Percentiles rank a stretch among this genome's conserved stretches.
Evolutionary conservation across 768 basidiomycete species (phyloP).

Genomic region (Mycena amicta): DNA sequence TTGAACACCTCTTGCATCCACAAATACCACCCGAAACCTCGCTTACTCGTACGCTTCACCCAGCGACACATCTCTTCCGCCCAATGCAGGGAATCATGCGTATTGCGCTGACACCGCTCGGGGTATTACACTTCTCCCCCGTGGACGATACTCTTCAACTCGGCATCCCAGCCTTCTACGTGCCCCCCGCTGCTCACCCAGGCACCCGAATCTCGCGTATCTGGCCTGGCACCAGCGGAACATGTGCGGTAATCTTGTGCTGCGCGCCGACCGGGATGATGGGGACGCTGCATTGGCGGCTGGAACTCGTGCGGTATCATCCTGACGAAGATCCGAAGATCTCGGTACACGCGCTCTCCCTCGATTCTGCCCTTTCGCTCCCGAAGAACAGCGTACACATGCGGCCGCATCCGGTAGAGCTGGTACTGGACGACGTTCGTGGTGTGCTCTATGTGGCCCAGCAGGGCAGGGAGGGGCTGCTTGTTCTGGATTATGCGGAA

Average conservation of each 20-base stretch:
- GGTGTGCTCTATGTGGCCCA: conserved; percentile 13
- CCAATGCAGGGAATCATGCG: background rate
- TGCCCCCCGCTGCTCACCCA: background rate
- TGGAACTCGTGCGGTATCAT: conserved; percentile 1
- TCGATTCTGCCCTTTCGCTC: background rate
- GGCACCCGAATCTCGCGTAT: background rate
- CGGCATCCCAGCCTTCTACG: background rate
- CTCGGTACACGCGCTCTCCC: background rate
- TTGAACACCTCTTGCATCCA: background rate
- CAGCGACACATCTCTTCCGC: background rate
- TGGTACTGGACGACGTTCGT: conserved; percentile 11
- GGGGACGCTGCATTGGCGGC: background rate
- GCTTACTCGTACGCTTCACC: background rate
- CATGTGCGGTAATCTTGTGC: background rate
- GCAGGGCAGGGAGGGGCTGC: background rate
- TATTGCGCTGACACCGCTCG: background rate
- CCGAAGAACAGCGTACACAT: background rate
- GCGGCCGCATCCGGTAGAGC: background rate
- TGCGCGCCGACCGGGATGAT: background rate
- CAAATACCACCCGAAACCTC: background rate
- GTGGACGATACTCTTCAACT: background rate
- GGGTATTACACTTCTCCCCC: background rate
- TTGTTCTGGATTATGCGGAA: conserved; percentile 6
- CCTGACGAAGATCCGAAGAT: background rate
- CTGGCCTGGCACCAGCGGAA: background rate